Evolutionary conservation across 192 early-diverging fungal species (phyloP).

Genomic region (Coemansia sp.): DNA sequence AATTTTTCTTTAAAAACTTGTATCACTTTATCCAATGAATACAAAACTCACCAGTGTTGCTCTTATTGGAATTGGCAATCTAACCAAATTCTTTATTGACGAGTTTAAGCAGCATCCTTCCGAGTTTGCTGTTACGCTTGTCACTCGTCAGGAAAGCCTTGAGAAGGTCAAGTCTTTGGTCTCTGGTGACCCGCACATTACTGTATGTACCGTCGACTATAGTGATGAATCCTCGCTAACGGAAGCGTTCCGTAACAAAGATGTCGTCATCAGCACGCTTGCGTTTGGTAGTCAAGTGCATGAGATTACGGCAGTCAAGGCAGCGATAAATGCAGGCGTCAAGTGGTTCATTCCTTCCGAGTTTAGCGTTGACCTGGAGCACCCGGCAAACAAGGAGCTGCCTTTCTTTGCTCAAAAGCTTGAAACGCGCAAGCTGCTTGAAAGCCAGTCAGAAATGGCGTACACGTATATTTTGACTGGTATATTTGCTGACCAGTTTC

Average conservation of each 20-base stretch:
- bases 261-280: background rate
- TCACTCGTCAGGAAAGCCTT: background rate
- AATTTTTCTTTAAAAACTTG: too few relatives aligned
- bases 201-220: background rate
- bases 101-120: background rate
- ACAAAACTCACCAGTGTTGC: background rate
- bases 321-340: background rate
- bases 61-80: background rate
- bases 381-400: background rate
- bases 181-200: background rate
- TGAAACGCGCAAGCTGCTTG: background rate
- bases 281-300: background rate
- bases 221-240: background rate
- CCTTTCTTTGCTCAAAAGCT: background rate
- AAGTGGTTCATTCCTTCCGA: constrained; percentile 3
- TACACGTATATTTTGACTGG: background rate
- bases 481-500: background rate
- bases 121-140: background rate
- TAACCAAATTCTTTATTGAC: background rate
- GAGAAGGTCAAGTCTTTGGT: background rate
- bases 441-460: background rate
- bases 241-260: background rate
- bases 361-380: background rate
- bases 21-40: too few relatives aligned
- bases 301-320: background rate